Base-by-base conservation (phyloP, 768 basidiomycete species). In the Boletus tomentosulus region DNA sequence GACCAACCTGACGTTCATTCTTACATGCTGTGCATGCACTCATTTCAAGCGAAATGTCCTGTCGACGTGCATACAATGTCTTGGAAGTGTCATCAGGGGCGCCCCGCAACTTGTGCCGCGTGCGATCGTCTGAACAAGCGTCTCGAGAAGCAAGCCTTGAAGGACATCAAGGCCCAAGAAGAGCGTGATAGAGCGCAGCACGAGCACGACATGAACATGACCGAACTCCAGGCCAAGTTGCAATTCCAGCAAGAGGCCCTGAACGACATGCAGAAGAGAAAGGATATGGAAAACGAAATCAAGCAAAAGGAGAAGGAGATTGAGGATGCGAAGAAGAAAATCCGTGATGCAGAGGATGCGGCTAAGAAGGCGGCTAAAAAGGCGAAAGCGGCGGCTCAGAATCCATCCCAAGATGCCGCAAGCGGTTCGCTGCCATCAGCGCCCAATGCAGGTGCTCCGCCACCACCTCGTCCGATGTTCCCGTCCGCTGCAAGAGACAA, bases 301-400 rank as follows among this genome's bases (percentile, higher is more conserved):
- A 54, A 64, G 42, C 50, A 78, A 62, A 82, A 78, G 64, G 50
- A 72, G 51, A 62, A 66, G 24, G 84, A 84, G 48, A 65, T 85
- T 6, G 66, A 75, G 45, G 70, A 68, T 16, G 60, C 65, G 19
- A 69, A 55, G 44, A 28, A 60, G 44, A 59, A 58, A n/a, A n/a
- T 60, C 4, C 50, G 28, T 3, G 53, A 63, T 27, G 38, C 57
- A 0, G 50, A 61, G 31, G 25, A 44, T 1, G 61, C 56, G 10
- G 58, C 35, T n/a, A 65, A 66, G 24, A 6, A 55, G 37, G 48
- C 51, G 4, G 54, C 47, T 3, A 53, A 47, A 1, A 56, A 51
- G 25, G 51, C 62, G 1, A 50, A 33, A 0, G 42, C 41, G 12
- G 15, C 53, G 34, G 35, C 54, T 46, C 38, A 49, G 19, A 35